Evolutionary conservation across 306 rosid genomes (phyloP).

Genomic region (Lotus japonicus): DNA sequence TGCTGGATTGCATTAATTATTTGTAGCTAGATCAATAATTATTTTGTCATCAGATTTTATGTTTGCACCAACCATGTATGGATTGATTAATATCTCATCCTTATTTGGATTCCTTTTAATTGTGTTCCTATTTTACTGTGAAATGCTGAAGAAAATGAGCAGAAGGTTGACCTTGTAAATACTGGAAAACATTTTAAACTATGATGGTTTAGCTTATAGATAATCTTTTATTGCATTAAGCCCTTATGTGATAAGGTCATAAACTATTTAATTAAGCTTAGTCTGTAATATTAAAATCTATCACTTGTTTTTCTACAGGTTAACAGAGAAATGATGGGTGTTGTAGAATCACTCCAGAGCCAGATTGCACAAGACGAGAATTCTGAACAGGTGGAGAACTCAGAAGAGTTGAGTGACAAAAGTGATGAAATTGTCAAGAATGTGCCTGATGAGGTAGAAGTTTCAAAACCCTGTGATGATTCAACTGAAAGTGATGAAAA

Average conservation of each 20-base stretch:
- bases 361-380: slow-evolving; percentile 33
- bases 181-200: background rate
- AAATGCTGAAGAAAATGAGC: background rate
- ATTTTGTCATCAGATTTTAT: background rate
- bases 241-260: too few relatives aligned
- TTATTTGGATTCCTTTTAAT: background rate
- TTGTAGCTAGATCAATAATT: background rate
- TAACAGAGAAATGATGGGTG: slow-evolving; percentile 52
- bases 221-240: too few relatives aligned
- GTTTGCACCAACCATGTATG: background rate
- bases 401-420: slow-evolving; percentile 25
- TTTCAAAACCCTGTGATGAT: background rate
- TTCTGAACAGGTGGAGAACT: slow-evolving; percentile 14
- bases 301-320: slow-evolving; percentile 40
- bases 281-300: background rate
- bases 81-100: background rate
- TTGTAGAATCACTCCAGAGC: slow-evolving; percentile 48
- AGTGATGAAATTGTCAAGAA: slow-evolving; percentile 5
- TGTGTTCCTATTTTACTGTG: background rate
- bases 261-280: too few relatives aligned
- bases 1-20: slow-evolving; percentile 3
- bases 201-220: background rate
- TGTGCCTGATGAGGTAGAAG: background rate
- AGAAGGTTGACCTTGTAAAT: background rate
- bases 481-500: slow-evolving; percentile 5